Conservation (phyloP, 2,329 filamentous ascomycete species). For the Fusarium begoniae region DNA sequence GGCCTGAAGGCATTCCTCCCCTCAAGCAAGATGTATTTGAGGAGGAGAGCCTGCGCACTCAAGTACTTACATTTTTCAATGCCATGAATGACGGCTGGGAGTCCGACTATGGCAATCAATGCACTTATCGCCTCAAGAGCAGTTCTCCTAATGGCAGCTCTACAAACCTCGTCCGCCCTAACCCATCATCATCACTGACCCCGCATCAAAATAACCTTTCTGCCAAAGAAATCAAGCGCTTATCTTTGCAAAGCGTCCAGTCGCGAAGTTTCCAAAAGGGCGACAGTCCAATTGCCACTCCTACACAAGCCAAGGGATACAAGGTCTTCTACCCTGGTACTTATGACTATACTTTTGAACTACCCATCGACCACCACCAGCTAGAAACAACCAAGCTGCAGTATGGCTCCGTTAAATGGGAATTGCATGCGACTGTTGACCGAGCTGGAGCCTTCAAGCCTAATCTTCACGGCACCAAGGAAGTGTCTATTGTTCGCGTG, state of each 20-base stretch:
- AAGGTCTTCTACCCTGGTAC: constrained; percentile 81
- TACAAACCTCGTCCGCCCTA: constrained; percentile 43
- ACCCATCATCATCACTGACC: constrained; percentile 30
- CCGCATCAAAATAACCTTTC: constrained; percentile 43
- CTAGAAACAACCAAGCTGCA: constrained; percentile 90
- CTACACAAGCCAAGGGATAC: constrained; percentile 74
- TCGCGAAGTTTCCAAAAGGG: constrained; percentile 87
- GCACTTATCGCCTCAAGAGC: constrained; percentile 61
- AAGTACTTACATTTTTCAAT: constrained; percentile 94
- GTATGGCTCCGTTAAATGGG: constrained; percentile 87
- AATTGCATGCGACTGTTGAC: constrained; percentile 85
- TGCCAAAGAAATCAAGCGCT: constrained; percentile 67
- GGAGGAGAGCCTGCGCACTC: constrained; percentile 85
- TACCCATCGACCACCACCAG: constrained; percentile 87
- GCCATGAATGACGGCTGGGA: constrained; percentile 70
- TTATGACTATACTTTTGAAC: constrained; percentile 79
- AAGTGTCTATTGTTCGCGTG: constrained; percentile 84
- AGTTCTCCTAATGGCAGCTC: constrained; percentile 48
- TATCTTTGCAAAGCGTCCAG: constrained; percentile 83
- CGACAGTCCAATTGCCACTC: constrained; percentile 72
- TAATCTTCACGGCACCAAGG: constrained; percentile 83
- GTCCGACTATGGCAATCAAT: constrained; percentile 70
- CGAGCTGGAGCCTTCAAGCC: constrained; percentile 89
- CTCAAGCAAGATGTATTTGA: constrained; percentile 85
- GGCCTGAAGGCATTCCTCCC: constrained; percentile 95